These are phyloP conservation scores for Vaccinium myrtillus DNA, from an alignment of 148 eudicot species.

Conservation along the genomic window DNA sequence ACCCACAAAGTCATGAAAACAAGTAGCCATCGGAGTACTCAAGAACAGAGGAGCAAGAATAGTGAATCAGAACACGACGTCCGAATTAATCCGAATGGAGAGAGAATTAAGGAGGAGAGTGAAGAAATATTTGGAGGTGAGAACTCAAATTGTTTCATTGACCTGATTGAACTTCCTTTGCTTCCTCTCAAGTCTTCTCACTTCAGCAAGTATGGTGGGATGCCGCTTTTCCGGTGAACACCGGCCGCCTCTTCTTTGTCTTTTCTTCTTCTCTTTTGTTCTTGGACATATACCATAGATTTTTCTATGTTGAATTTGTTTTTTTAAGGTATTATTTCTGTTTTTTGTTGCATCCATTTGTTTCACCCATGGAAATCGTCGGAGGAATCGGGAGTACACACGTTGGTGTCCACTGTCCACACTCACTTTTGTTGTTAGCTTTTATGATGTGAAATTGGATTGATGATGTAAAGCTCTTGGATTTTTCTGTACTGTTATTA, in stretches of 20 bases:
- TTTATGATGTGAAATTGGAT: not conserved
- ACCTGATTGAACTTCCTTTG: slow-evolving; percentile 7
- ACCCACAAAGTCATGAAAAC: slow-evolving; percentile 3
- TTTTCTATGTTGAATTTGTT: not conserved
- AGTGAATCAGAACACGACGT: not conserved
- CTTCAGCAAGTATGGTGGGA: not conserved
- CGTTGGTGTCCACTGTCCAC: not conserved
- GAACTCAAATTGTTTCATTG: not conserved
- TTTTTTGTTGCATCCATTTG: not conserved
- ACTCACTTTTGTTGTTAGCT: not conserved
- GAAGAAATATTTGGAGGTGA: slow-evolving; percentile 4
- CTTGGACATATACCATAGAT: not conserved
- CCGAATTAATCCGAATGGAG: not conserved
- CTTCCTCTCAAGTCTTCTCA: slow-evolving; percentile 10
- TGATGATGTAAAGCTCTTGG: not conserved
- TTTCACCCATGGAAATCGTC: not conserved
- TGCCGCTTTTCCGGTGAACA: slow-evolving; percentile 7
- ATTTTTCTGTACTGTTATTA: too few species aligned
- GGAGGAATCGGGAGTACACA: not conserved
- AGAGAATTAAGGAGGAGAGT: slow-evolving; percentile 6
- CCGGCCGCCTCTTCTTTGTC: too few species aligned
- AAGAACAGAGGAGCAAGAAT: not conserved
- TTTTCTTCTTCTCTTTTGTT: not conserved
- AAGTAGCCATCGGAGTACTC: not conserved
- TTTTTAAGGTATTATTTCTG: not conserved